Base-by-base conservation (phyloP, 2,329 filamentous ascomycete genomes). In the Botrytis porri region DNA sequence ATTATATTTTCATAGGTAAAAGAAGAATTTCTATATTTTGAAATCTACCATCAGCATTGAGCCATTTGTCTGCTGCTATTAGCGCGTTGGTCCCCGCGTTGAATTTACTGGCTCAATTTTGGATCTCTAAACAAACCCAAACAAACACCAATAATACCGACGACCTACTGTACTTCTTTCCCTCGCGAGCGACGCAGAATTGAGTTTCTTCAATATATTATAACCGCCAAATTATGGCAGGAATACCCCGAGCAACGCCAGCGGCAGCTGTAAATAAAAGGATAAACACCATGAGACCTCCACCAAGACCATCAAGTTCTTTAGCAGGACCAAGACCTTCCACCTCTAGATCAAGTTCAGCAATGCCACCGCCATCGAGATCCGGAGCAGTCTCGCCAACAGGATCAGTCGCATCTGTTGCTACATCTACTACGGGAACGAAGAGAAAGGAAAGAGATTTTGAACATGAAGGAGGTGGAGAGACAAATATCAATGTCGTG, bases 401-500 rank as follows among this genome's bases (percentile, higher is more conserved):
- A 74, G 89, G 89, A 63, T 93, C 92, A 12, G 81, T 93, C 35
- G 86, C 87, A 70, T 92, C 92, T 6, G 83, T 86, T 54, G 82
- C 82, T 18, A 81, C 83, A 20, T 81, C 84, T 45, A 86, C 86
- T 67, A 83, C 87, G 45, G 88, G 90, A 37, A 87, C 86, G 62
- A 97, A 98, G 85, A 90, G 95, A 79, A 97, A 97, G 82, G 93
- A 96, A 78, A 89, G 93, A 79, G 93, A 97, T 54, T 95, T 91
- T 80, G 95, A 95, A 62, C 82, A 87, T 9, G 89, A 93, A 45
- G 87, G 88, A 71, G 88, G 88, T 69, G 91, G 95, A 78, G 94
- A 97, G 82, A 98, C 95, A 12, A 99, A 98, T 81, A 99, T 99
- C 83, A 96, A 97, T 81, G 96, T 99, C 64, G 95, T 98, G 48